Evolutionary conservation across 2,329 filamentous ascomycete species (phyloP), one percentile per base, ranked within the genome.

Genomic region (Penicillium glabrum): DNA sequence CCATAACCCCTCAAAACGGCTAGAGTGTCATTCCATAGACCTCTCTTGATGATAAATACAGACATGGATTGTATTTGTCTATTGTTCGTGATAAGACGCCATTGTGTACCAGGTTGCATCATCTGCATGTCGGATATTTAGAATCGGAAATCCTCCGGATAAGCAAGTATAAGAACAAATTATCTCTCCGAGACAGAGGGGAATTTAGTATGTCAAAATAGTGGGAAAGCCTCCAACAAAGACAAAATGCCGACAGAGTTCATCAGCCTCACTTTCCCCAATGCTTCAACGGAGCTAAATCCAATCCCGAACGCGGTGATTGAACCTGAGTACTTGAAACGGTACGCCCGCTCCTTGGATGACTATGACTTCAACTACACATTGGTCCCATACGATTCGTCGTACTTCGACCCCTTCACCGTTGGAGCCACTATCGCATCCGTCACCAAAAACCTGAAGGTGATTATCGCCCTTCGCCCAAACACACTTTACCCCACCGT

Each of bases 351-450:
- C 11, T 51, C 61, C 29, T 46, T 64, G n/a, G 58, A 64, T 59
- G 83, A 86, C 64, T 82, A 86, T 67, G 81, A 71, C 46, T 86
- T 81, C 75, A 84, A 86, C 70, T 86, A 86, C 68, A 87, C 84
- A 0, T 77, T 87, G 2, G 77, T 86, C 16, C 84, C 84, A 0
- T 86, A 87, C 59, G 79, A 80, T 50, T 85, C 83, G 0, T 78
- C 77, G 2, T 80, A 69, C 10, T 84, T 78, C 56, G 83, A 86
- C 60, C 82, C 82, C 1, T 86, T 81, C 71, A 86, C 83, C 5
- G 76, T 83, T 11, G 84, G 82, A 23, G 83, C 84, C 0, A 85
- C 82, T 14, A 85, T 87, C 55, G 79, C 80, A 0, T 70, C 83
- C 0, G 76, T 74, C 41, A 86, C 84, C 51, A 85, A 85, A 61